Conservation (phyloP, 2,329 filamentous ascomycete genomes). For the Aspergillus unguis region DNA sequence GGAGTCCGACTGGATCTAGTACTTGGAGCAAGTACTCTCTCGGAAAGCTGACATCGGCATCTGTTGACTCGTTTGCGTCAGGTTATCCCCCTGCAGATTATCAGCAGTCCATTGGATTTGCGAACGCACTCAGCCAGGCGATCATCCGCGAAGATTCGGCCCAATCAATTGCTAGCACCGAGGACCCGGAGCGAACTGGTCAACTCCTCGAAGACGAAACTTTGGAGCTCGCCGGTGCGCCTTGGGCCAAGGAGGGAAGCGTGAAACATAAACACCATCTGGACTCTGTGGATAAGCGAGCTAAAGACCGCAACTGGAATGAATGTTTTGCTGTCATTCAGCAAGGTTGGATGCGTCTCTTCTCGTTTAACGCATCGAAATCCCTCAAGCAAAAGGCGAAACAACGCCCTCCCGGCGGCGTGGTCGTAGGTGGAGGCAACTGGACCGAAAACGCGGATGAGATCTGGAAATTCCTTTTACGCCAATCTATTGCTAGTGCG, state of each 20-base stretch:
- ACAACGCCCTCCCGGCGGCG: slow-evolving; percentile 54
- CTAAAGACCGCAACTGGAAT: slow-evolving; percentile 90
- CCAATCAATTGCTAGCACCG: slow-evolving; percentile 51
- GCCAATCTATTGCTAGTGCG: slow-evolving; percentile 86
- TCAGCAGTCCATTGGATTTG: slow-evolving; percentile 95
- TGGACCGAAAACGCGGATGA: slow-evolving; percentile 97
- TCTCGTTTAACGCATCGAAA: slow-evolving; percentile 85
- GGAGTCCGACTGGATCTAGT: slow-evolving; percentile 87
- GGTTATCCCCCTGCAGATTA: slow-evolving; percentile 74
- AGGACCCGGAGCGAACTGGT: slow-evolving; percentile 58
- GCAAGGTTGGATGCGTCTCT: slow-evolving; percentile 88
- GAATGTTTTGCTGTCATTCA: slow-evolving; percentile 96
- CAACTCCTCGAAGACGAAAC: slow-evolving; percentile 87
- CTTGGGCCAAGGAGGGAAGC: slow-evolving; percentile 96
- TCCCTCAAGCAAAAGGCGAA: slow-evolving; percentile 63
- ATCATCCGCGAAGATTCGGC: slow-evolving; percentile 79
- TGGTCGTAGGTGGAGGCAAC: slow-evolving; percentile 87
- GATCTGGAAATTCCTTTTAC: slow-evolving; percentile 79
- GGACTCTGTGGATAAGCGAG: slow-evolving; percentile 83
- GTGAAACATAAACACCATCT: slow-evolving; percentile 95
- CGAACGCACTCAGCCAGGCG: slow-evolving; percentile 91
- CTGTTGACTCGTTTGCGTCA: slow-evolving; percentile 83
- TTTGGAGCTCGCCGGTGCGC: slow-evolving; percentile 85
- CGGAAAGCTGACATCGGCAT: slow-evolving; percentile 85
- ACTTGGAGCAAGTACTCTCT: slow-evolving; percentile 94